These are phyloP conservation scores for Perkinsus chesapeaki DNA, from an alignment of 169 alveolate species.

Conservation along the genomic window DNA sequence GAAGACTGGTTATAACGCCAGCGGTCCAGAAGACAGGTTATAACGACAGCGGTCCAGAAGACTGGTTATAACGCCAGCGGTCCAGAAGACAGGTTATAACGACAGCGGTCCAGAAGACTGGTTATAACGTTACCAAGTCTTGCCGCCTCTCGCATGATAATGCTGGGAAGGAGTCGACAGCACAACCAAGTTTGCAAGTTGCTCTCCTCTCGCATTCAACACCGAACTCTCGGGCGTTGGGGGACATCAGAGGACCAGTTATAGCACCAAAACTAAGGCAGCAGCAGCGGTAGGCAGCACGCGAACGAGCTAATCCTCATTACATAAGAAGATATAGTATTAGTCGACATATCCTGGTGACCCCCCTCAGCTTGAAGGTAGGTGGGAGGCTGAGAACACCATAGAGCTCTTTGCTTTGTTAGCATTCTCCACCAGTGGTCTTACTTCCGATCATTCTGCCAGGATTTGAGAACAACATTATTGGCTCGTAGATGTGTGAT, in stretches of 20 bases:
- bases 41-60: too few species aligned
- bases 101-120: too few species aligned
- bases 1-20: too few species aligned
- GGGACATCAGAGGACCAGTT: neutral
- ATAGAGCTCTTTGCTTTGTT: neutral
- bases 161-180: neutral
- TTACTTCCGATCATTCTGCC: neutral
- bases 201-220: neutral
- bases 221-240: neutral
- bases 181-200: neutral
- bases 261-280: neutral
- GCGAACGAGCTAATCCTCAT: neutral
- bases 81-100: too few species aligned
- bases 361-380: neutral
- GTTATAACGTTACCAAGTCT: neutral
- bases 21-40: too few species aligned
- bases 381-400: neutral
- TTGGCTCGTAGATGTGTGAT: neutral
- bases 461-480: neutral
- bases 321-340: neutral
- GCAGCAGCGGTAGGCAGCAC: neutral
- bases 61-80: too few species aligned
- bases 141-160: neutral
- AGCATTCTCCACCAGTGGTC: neutral
- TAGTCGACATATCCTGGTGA: neutral